These are phyloP conservation scores for Powellomyces hirtus DNA, from an alignment of 192 early-diverging fungal species.

Conservation along the genomic window DNA sequence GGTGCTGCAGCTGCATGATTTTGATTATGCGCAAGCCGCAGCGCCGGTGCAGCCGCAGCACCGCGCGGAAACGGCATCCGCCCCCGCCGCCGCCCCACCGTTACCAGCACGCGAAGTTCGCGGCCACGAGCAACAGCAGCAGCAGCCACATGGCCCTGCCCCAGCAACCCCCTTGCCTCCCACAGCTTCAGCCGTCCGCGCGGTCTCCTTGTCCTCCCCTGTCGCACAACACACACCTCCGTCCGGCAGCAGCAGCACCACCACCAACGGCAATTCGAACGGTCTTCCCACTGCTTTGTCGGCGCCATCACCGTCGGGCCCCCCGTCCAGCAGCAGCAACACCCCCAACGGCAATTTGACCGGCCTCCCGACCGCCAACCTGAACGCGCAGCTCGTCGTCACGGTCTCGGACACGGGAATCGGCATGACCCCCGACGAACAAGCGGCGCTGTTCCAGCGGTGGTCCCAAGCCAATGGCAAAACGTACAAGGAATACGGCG, in stretches of 20 bases:
- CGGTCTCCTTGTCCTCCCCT: too few relatives aligned
- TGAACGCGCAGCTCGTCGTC: not conserved
- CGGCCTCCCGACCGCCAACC: not conserved
- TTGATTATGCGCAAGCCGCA: not conserved
- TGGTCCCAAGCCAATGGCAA: conserved; percentile 27
- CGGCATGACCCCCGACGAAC: conserved; percentile 28
- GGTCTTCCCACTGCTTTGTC: too few relatives aligned
- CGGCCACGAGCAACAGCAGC: too few relatives aligned
- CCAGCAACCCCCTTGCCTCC: too few relatives aligned
- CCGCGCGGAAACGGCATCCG: not conserved
- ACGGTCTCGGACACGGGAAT: conserved; percentile 32
- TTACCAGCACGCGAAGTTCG: too few relatives aligned
- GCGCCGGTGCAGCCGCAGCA: not conserved
- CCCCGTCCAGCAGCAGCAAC: not conserved
- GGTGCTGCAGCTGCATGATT: not conserved
- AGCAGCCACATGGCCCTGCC: too few relatives aligned
- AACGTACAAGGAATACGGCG: conserved; percentile 38
- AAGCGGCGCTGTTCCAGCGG: conserved; percentile 24
- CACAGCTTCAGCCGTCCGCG: too few relatives aligned
- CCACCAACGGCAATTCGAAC: not conserved
- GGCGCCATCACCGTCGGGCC: not conserved
- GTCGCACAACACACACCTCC: too few relatives aligned
- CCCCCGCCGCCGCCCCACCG: not conserved
- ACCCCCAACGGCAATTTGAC: too few relatives aligned
- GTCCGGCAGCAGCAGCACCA: not conserved